Evolutionary conservation across 345 rosid species (phyloP), one percentile per base, ranked within the genome.

Genomic region (Bruguiera sexangula): DNA sequence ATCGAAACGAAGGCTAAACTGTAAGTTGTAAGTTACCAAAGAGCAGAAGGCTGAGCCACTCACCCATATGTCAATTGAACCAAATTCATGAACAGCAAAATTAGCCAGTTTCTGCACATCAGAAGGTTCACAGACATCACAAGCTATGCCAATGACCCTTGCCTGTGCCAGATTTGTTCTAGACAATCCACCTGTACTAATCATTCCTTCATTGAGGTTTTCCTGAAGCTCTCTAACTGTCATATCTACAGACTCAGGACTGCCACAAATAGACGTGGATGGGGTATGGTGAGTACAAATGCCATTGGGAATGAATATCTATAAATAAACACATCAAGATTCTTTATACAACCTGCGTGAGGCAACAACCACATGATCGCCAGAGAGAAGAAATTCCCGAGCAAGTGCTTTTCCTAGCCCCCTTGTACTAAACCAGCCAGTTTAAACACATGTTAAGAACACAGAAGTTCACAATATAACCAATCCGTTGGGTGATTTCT

Each of bases 321-420:
- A 43, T 46, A 27, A 11, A 43, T n/a, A 22, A 51, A 30, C 50
- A 43, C 50, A 43, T 43, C 50, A 62, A 3, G 36, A 61, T 39
- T n/a, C 22, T 31, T n/a, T 19, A 67, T 6, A 58, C 73, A 67
- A 94, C 98, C 97, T 94, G 81, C 96, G 92, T 65, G 97, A 94
- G 71, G 97, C 93, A 75, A 94, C 81, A 31, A 94, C 89, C 30
- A 94, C 96, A 37, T 82, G 88, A 58, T 91, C 97, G 31, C 98
- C 98, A 19, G 98, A 94, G 55, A 87, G 92, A 87, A 94, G 97
- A 79, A 89, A 94, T 65, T 94, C 98, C 18, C 97, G 85, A 70
- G 98, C 98, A 76, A 91, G 95, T n/a, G 98, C 98, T 79, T 94
- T 94, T 27, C 98, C 98, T 13, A 94, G 72, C 50, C 98, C 97